Percentiles rank a stretch among this genome's conserved stretches.
phyloP scores from a whole-genome alignment of 2,329 filamentous ascomycete genomes.

The Talaromyces sp. region DNA sequence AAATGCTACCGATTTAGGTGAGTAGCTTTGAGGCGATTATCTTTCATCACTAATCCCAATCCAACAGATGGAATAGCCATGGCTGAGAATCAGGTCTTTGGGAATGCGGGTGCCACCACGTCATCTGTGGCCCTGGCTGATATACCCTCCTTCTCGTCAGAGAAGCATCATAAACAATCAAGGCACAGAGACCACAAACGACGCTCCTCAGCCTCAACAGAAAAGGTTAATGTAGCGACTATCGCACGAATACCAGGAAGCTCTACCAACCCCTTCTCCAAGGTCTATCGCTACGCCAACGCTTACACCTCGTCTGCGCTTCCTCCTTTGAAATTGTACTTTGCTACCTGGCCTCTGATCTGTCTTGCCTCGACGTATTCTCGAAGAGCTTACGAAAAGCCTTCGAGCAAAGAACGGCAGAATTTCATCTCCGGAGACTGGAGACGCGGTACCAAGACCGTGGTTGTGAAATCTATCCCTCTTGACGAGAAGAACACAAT shows the following conservation, averaged over 20 bases:
- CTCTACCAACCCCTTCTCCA: slow-evolving; percentile 60
- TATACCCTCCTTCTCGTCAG: background rate
- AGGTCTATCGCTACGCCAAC: slow-evolving; percentile 75
- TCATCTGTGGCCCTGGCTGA: background rate
- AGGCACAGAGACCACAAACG: slow-evolving; percentile 3
- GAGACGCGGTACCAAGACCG: slow-evolving; percentile 73
- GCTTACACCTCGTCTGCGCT: slow-evolving; percentile 67
- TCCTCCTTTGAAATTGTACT: slow-evolving; percentile 65
- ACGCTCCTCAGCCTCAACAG: background rate
- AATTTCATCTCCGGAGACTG: slow-evolving; percentile 69
- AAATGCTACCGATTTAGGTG: slow-evolving; percentile 11
- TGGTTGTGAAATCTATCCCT: slow-evolving; percentile 76
- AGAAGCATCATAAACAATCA: background rate
- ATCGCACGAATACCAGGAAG: slow-evolving; percentile 22
- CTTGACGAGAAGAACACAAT: slow-evolving; percentile 75
- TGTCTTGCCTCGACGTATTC: slow-evolving; percentile 77
- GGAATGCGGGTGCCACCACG: background rate
- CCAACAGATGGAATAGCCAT: background rate
- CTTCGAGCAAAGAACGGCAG: slow-evolving; percentile 60
- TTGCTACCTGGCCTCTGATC: slow-evolving; percentile 71
- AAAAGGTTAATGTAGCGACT: slow-evolving; percentile 4
- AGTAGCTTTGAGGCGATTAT: background rate
- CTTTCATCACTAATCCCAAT: background rate
- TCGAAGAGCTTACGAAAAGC: slow-evolving; percentile 66
- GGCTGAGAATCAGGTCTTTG: slow-evolving; percentile 1